phyloP scores from a whole-genome alignment of 768 basidiomycete genomes.

The Lepiota brunneoincarnata region DNA sequence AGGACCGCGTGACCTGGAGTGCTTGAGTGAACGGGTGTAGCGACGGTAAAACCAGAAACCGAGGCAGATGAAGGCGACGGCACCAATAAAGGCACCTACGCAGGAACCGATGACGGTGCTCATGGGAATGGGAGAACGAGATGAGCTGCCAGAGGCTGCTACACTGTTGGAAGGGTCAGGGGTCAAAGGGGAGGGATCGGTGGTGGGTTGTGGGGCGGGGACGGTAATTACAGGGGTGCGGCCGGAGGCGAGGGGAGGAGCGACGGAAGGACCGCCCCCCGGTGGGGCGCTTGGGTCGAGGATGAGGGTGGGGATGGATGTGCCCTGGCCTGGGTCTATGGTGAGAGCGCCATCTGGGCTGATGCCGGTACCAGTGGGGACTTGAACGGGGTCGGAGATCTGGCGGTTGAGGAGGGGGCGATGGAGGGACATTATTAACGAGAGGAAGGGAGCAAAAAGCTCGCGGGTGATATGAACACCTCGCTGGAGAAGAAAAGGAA shows the following conservation, averaged over 20 bases:
- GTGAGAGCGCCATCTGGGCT: slow-evolving; percentile 17
- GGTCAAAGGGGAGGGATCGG: slow-evolving; percentile 3
- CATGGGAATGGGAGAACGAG: slow-evolving; percentile 34
- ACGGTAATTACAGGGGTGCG: slow-evolving; percentile 2
- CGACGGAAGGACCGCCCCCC: background rate
- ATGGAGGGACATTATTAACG: background rate
- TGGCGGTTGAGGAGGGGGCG: slow-evolving; percentile 1
- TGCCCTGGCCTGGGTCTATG: slow-evolving; percentile 2
- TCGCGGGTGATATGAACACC: too few relatives aligned
- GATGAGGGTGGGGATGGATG: background rate
- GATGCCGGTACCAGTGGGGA: slow-evolving; percentile 15
- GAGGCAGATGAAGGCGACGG: slow-evolving; percentile 47
- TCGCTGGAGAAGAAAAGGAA: too few relatives aligned
- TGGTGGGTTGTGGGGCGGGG: slow-evolving; percentile 2
- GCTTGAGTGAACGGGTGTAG: slow-evolving; percentile 39
- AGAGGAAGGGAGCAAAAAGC: too few relatives aligned
- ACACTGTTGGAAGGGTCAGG: slow-evolving; percentile 7
- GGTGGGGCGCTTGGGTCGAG: background rate
- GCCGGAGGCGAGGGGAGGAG: background rate
- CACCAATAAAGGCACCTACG: slow-evolving; percentile 57
- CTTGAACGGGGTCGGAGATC: slow-evolving; percentile 15
- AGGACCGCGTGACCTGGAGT: slow-evolving; percentile 23
- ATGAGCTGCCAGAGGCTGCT: slow-evolving; percentile 14
- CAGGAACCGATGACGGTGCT: slow-evolving; percentile 63
- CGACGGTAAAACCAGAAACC: slow-evolving; percentile 55